Evolutionary conservation across 352 stramenopile species (phyloP).

Genomic region (Globisporangium spinosum): DNA sequence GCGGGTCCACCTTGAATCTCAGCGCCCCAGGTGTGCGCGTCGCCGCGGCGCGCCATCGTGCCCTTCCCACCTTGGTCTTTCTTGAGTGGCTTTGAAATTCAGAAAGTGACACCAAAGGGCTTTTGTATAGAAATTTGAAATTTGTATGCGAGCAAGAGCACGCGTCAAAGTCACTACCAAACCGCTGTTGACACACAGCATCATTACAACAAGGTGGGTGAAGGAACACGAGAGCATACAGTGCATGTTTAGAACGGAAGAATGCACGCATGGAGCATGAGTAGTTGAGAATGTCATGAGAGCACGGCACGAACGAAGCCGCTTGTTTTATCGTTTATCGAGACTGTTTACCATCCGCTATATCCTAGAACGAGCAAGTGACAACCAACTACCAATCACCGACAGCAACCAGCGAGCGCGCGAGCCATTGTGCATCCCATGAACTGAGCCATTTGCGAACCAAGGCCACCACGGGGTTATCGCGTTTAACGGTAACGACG

Average conservation of each 20-base stretch:
- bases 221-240: background rate
- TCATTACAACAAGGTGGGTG: too few relatives aligned
- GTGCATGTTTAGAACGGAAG: background rate
- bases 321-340: slow-evolving; percentile 13
- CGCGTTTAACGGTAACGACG: slow-evolving; percentile 94
- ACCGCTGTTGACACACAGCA: too few relatives aligned
- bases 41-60: background rate
- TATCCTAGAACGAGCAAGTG: slow-evolving; percentile 1
- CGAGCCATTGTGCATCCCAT: background rate
- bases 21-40: background rate
- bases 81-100: background rate
- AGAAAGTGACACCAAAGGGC: background rate
- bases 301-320: slow-evolving; percentile 13
- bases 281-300: slow-evolving; percentile 11
- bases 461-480: slow-evolving; percentile 8
- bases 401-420: background rate
- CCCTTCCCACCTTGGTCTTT: background rate
- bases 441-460: slow-evolving; percentile 17
- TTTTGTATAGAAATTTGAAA: too few relatives aligned
- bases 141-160: too few relatives aligned
- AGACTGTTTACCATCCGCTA: slow-evolving; percentile 5
- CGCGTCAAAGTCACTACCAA: too few relatives aligned
- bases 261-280: background rate
- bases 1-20: background rate
- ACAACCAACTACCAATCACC: slow-evolving; percentile 7